phyloP scores from a whole-genome alignment of 164 flowering plant species.

The Sextonia rubra region DNA sequence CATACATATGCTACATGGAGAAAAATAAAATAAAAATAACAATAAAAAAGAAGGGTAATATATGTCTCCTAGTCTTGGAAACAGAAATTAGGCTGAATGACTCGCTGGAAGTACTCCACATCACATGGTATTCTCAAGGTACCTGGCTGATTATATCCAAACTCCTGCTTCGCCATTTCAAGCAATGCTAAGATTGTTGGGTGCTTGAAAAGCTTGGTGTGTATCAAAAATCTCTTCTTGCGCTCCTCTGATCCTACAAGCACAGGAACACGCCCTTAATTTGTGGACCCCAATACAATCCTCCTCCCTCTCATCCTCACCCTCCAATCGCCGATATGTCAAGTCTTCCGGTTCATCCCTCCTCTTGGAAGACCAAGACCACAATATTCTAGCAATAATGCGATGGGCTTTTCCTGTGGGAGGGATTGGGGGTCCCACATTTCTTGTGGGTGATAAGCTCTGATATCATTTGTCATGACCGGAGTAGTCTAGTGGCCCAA shows the following conservation, averaged over 20 bases:
- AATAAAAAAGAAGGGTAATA: too few species aligned
- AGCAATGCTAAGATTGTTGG: slow-evolving; percentile 14
- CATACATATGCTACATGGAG: too few species aligned
- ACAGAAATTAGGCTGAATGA: not conserved
- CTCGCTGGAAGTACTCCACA: slow-evolving; percentile 7
- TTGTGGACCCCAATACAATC: not conserved
- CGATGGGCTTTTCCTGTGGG: too few species aligned
- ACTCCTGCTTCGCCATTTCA: slow-evolving; percentile 16
- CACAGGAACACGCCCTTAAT: not conserved
- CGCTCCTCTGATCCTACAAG: slow-evolving; percentile 1
- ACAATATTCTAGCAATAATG: too few species aligned
- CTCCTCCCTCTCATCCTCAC: not conserved
- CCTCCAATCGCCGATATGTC: not conserved
- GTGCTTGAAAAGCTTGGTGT: slow-evolving; percentile 18
- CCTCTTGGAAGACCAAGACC: not conserved
- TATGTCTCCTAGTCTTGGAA: not conserved
- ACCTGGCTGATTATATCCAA: slow-evolving; percentile 15
- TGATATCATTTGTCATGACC: too few species aligned
- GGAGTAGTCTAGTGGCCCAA: too few species aligned
- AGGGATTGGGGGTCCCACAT: too few species aligned
- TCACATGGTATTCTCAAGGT: slow-evolving; percentile 13
- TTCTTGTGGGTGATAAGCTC: too few species aligned
- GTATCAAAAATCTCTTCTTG: slow-evolving; percentile 14
- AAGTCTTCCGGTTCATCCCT: not conserved
- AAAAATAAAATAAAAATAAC: too few species aligned